Evolutionary conservation across 2,329 filamentous ascomycete species (phyloP).

Genomic region (Aspergillus sp.): DNA sequence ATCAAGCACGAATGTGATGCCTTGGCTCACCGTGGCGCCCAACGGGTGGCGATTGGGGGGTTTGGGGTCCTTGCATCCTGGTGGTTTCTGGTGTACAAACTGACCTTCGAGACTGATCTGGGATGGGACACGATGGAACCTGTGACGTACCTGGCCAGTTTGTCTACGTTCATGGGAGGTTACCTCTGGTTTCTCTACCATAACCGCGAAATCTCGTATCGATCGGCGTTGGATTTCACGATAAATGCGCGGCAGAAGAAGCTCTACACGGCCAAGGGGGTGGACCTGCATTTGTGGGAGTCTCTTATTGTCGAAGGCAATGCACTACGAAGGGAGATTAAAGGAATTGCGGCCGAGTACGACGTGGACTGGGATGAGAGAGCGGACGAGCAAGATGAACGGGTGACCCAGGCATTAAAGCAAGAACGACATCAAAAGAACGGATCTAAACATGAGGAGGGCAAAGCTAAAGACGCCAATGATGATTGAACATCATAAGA

Average conservation of each 20-base stretch:
- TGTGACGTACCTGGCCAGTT: conserved; percentile 81
- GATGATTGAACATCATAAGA: conserved; percentile 12
- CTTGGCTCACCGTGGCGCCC: conserved; percentile 70
- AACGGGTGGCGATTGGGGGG: conserved; percentile 73
- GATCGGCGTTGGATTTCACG: conserved; percentile 80
- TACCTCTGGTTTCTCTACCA: conserved; percentile 95
- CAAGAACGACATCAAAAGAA: conserved; percentile 43
- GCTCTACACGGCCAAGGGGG: conserved; percentile 70
- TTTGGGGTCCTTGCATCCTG: conserved; percentile 69
- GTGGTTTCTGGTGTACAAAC: conserved; percentile 74
- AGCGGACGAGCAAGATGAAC: conserved; percentile 64
- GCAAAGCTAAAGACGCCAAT: conserved; percentile 26
- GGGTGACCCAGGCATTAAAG: conserved; percentile 49
- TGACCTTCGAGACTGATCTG: conserved; percentile 65
- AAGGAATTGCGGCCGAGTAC: conserved; percentile 75
- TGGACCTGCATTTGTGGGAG: conserved; percentile 76
- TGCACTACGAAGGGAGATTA: conserved; percentile 70
- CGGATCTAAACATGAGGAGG: conserved; percentile 24
- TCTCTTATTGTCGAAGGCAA: conserved; percentile 75
- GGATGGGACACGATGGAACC: conserved; percentile 93
- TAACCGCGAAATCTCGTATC: conserved; percentile 83
- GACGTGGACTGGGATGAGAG: conserved; percentile 86
- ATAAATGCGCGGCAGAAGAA: conserved; percentile 72
- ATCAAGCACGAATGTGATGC: conserved; percentile 79
- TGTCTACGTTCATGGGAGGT: conserved; percentile 79